These are phyloP conservation scores for Russula sp. DNA, from an alignment of 768 basidiomycete species.

Conservation along the genomic window DNA sequence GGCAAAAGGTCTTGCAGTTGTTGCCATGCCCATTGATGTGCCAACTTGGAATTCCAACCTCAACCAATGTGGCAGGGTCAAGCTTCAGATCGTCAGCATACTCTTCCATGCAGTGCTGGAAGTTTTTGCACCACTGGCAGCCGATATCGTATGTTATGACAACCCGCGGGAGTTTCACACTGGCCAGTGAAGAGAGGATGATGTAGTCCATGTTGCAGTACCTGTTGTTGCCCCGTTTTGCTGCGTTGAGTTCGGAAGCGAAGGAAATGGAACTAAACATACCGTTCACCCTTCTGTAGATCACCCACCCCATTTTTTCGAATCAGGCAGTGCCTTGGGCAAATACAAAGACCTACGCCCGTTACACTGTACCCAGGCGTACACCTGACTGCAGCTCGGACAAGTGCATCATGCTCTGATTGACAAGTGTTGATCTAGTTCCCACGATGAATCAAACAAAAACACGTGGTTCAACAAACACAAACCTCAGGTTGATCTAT, in stretches of 20 bases:
- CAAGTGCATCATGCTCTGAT: neutral
- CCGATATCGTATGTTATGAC: slow-evolving; percentile 5
- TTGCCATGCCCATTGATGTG: slow-evolving; percentile 23
- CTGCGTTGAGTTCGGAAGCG: neutral
- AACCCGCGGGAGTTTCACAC: neutral
- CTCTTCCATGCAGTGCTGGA: neutral
- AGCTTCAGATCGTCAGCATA: neutral
- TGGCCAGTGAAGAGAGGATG: neutral
- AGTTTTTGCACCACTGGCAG: slow-evolving; percentile 9
- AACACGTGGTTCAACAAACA: neutral
- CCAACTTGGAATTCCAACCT: slow-evolving; percentile 6
- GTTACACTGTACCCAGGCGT: neutral
- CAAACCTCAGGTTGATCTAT: neutral
- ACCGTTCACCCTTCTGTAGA: slow-evolving; percentile 3
- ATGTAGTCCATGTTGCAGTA: neutral
- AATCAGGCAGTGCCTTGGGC: neutral
- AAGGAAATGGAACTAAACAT: neutral
- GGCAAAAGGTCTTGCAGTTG: slow-evolving; percentile 22
- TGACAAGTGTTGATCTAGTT: slow-evolving; percentile 3
- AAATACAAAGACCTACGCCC: neutral
- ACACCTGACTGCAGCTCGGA: neutral
- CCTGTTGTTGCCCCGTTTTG: neutral
- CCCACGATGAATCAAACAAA: neutral
- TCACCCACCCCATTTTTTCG: neutral
- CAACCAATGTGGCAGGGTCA: neutral